Base-by-base conservation (phyloP, 2,329 filamentous ascomycete genomes). In the Colletotrichum gigasporum region DNA sequence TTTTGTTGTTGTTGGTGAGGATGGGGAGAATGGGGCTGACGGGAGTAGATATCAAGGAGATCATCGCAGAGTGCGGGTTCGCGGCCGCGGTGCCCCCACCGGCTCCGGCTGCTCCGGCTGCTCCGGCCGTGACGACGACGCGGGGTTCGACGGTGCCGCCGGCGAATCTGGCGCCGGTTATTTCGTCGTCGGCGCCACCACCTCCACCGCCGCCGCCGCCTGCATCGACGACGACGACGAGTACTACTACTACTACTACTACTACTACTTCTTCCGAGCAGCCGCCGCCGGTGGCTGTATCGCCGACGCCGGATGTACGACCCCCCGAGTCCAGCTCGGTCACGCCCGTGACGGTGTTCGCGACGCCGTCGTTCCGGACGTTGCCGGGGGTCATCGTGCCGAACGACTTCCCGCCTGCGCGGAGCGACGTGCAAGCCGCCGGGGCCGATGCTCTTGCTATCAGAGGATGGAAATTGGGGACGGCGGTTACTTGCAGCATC, bases 1-100 rank as follows among this genome's bases (percentile, higher is more conserved):
- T 24, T 35, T 11, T 3, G 9, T 3, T 37, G 12, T 41, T 28
- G 8, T 7, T 34, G 20, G 4, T n/a, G 24, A 18, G 24, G 2
- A 18, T 10, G 1, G 4, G 47, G 4, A 9, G 7, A 7, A 18
- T 16, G 41, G 9, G 10, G 3, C 28, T 65, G 22, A 62, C 28
- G 2, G 7, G 1, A 2, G 1, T 0, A 65, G 62, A 65, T 18
- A 63, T 65, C 44, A 54, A 30, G 28, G 48, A 63, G 28, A 45
- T 65, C 28, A 65, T 65, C 12, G 57, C 41, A 32, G 34, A 63
- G 9, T 65, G 62, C 37, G 62, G 62, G 9, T 65, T 65, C 32
- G 14, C 34, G 8, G 16, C 48, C 4, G 22, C 35, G 14, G 28
- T 57, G 30, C 41, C 28, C 7, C 16, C 55, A 16, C 18, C 34